phyloP scores from a whole-genome alignment of 2,329 filamentous ascomycete genomes.

The Leptographium wingfieldii region DNA sequence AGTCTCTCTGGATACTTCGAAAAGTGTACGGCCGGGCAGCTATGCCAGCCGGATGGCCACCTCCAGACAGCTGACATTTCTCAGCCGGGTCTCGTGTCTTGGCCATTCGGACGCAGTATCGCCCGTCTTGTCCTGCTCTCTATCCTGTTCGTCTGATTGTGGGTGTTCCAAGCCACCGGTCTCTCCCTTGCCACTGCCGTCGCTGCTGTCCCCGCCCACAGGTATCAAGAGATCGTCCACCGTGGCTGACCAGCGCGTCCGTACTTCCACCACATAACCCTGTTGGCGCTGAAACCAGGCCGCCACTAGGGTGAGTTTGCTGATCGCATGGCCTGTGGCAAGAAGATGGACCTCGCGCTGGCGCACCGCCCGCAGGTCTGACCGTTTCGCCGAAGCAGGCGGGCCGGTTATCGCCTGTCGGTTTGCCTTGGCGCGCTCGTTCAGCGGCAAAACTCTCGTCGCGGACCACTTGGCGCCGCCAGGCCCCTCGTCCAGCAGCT shows the following conservation, averaged over 20 bases:
- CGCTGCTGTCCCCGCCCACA: slow-evolving; percentile 18
- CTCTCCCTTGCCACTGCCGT: slow-evolving; percentile 4
- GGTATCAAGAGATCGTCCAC: slow-evolving; percentile 52
- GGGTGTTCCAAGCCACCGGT: neutral
- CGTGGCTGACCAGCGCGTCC: slow-evolving; percentile 50
- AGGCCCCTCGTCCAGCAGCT: slow-evolving; percentile 44
- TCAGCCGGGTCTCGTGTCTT: neutral
- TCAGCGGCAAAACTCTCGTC: slow-evolving; percentile 30
- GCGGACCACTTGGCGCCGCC: slow-evolving; percentile 31
- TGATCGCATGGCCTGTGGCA: slow-evolving; percentile 55
- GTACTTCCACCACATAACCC: slow-evolving; percentile 44
- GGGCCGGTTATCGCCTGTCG: slow-evolving; percentile 10
- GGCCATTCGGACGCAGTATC: neutral
- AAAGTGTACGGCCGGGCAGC: slow-evolving; percentile 4
- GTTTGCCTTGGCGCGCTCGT: slow-evolving; percentile 32
- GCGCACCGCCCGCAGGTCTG: slow-evolving; percentile 12
- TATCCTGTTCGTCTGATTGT: neutral
- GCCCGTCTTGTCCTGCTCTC: neutral
- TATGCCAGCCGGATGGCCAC: slow-evolving; percentile 1
- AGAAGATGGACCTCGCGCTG: slow-evolving; percentile 23
- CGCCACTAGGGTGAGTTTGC: slow-evolving; percentile 48
- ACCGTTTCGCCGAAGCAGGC: slow-evolving; percentile 5
- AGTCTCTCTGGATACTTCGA: no score
- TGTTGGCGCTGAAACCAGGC: slow-evolving; percentile 50
- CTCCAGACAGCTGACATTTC: slow-evolving; percentile 10